These are phyloP conservation scores for Saksenaea vasiformis DNA, from an alignment of 371 early-diverging fungal species.

Conservation along the genomic window DNA sequence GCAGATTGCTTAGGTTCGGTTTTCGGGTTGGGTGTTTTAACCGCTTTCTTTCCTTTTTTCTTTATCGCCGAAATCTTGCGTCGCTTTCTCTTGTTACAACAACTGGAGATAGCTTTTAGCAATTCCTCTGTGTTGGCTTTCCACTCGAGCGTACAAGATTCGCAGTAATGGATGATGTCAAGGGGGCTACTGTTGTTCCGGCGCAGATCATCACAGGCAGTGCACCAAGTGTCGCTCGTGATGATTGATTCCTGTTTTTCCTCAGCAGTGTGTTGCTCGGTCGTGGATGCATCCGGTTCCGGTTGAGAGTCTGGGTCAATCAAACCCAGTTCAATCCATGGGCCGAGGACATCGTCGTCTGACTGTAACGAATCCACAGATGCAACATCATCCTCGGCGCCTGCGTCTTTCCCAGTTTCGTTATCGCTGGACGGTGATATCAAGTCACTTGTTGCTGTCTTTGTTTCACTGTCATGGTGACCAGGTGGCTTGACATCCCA, in stretches of 20 bases:
- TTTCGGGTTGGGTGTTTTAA: background rate
- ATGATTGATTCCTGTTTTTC: background rate
- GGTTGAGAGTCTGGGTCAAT: constrained; percentile 1
- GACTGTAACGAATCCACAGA: constrained; percentile 35
- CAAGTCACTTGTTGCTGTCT: background rate
- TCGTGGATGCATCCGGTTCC: background rate
- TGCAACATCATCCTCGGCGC: constrained; percentile 14
- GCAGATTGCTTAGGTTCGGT: background rate
- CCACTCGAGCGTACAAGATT: background rate
- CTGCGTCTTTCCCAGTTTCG: background rate
- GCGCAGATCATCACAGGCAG: constrained; percentile 5
- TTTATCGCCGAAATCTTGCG: constrained; percentile 1
- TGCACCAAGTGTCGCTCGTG: background rate
- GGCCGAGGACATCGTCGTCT: constrained; percentile 45
- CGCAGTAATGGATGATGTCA: background rate
- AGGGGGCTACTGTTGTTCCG: background rate
- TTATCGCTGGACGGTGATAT: background rate
- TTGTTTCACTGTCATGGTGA: background rate
- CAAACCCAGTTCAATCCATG: constrained; percentile 36
- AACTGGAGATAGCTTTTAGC: background rate
- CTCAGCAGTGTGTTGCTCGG: background rate
- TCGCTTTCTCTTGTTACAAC: constrained; percentile 11
- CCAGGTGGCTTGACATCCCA: constrained; percentile 17
- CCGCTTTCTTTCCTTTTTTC: constrained; percentile 1
- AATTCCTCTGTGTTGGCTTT: background rate